These are phyloP conservation scores for Ogataea pilisensis DNA, from an alignment of 805 yeast species.

Conservation along the genomic window DNA sequence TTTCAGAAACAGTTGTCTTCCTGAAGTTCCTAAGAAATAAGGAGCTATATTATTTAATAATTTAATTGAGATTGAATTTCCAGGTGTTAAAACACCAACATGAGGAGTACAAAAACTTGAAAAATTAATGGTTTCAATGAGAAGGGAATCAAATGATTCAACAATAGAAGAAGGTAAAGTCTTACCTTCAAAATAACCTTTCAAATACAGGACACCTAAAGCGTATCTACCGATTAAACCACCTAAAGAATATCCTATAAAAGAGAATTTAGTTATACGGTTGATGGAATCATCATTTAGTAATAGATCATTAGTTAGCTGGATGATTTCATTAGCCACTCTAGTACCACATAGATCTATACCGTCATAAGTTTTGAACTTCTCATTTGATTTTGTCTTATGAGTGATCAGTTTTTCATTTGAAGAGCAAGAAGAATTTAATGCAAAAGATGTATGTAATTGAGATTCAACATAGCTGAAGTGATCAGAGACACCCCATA, in stretches of 20 bases:
- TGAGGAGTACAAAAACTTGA: slow-evolving; percentile 69
- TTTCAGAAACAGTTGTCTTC: slow-evolving; percentile 66
- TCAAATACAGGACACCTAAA: slow-evolving; percentile 61
- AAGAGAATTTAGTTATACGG: slow-evolving; percentile 62
- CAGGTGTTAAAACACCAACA: slow-evolving; percentile 62
- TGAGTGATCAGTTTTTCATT: slow-evolving; percentile 38
- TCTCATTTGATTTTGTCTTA: slow-evolving; percentile 57
- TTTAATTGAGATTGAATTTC: slow-evolving; percentile 43
- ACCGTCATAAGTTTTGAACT: slow-evolving; percentile 81
- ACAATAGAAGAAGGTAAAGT: background rate
- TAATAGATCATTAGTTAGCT: slow-evolving; percentile 29
- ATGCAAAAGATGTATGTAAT: slow-evolving; percentile 32
- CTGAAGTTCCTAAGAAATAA: slow-evolving; percentile 62
- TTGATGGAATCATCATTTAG: slow-evolving; percentile 12
- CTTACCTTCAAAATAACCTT: slow-evolving; percentile 42
- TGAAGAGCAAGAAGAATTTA: slow-evolving; percentile 9
- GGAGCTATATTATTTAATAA: slow-evolving; percentile 65
- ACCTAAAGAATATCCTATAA: slow-evolving; percentile 86
- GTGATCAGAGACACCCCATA: slow-evolving; percentile 77
- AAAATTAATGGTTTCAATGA: slow-evolving; percentile 53
- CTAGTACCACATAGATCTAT: slow-evolving; percentile 79
- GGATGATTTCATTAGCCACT: slow-evolving; percentile 61
- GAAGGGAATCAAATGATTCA: slow-evolving; percentile 1
- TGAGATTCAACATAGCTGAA: slow-evolving; percentile 56
- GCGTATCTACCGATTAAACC: slow-evolving; percentile 82